Base-by-base conservation (phyloP, 1,139 yeast species). In the Saccharomycopsis hybrid region DNA sequence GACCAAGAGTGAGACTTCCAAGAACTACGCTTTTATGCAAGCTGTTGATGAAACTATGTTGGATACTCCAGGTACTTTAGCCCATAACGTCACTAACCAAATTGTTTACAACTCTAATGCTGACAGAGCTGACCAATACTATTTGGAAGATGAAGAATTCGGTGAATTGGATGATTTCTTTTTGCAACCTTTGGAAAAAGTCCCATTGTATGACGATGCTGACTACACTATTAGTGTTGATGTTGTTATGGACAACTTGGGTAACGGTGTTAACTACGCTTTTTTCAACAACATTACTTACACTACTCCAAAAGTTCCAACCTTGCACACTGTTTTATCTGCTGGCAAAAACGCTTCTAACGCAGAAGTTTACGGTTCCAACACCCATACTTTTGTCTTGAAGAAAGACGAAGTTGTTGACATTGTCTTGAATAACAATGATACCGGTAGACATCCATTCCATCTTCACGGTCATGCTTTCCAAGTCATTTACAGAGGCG, bases 381-480 rank as follows among this genome's bases (percentile, higher is more conserved):
- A 84, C 62, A 77, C 84, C 39, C 74, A 83, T 60, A 64, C 85
- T 0, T 78, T 73, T 64, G 78, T 84, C 4, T 69, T 85, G 44
- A 79, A 79, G 59, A 66, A 72, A 33, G 76, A 78, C 55, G 89
- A 83, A 52, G 70, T 80, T 46, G 69, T 84, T 51, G 89, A 85
- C 59, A 69, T 85, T 53, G 86, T 83, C 2, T 62, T 85, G 41
- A 84, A 85, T 62, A 84, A 84, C 60, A 72, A 73, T 62, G 94
- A 85, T 64, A 76, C 84, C 11, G 88, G 88, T 54, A 80, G 76
- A 63, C 94, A 85, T 67, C 92, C 92, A 33, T 83, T 85, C 81
- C 94, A 85, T 65, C 70, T 85, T 61, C 94, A 85, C 61, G 92
- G 94, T 9, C 94, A 85, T 62, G 74, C 68, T 52, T 84, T 84